Base-by-base conservation (phyloP, 805 yeast genomes). In the Kuraishia capsulata region DNA sequence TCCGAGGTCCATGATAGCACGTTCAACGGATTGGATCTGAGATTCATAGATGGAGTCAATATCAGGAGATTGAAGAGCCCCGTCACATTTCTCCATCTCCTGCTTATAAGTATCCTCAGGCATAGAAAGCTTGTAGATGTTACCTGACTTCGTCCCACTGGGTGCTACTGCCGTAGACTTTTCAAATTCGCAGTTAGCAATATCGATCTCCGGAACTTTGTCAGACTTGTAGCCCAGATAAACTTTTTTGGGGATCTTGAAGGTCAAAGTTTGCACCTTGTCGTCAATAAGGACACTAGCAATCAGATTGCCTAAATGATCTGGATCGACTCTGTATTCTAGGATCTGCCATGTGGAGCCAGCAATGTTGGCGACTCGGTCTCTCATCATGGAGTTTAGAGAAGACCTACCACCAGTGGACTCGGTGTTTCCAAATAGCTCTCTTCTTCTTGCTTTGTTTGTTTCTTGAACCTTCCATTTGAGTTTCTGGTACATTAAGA, bases 301-400 rank as follows among this genome's bases (percentile, higher is more conserved):
- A 41, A 76, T 79, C 23, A 90, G 64, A 37, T 75, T 81, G n/a
- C 97, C 97, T 0, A 86, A 81, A 30, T 49, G 56, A 8, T 56
- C 43, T 1, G 67, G 65, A 31, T 79, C 78, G 8, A 58, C 49
- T 42, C 73, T 73, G 50, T 85, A 78, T 47, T 87, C 88, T 26
- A 92, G 57, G 28, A 92, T 68, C 44, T 88, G 87, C 99, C 99
- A 92, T 24, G 78, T 73, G 1, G 85, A 68, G 5, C 80, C 80
- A 8, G 86, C 82, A 49, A 81, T 78, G 30, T 69, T 72, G 52
- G 82, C 95, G 0, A 95, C 95, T 49, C 84, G 92, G 37, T 73
- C 72, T 37, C 83, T 72, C 32, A 88, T 65, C 66, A 88, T 70
- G 17, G 72, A 72, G 6, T 88, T 82, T 33, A 90, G 78, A 3